Percentiles rank a stretch among this genome's conserved stretches.
Conservation (phyloP, 2,329 filamentous ascomycete genomes). For the Penicillium sp. region DNA sequence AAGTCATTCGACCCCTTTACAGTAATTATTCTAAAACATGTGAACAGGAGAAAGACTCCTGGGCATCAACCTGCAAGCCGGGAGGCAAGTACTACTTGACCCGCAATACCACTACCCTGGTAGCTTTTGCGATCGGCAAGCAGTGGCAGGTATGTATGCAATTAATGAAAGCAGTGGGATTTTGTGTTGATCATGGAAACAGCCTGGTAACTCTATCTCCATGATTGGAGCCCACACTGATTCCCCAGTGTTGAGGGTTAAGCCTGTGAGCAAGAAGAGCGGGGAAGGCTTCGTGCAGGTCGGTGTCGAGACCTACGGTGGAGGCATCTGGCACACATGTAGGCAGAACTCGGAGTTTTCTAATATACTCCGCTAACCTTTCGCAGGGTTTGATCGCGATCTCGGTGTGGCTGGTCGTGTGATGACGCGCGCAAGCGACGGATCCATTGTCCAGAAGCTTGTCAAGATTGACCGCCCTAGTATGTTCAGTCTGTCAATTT, state of each 20-base stretch:
- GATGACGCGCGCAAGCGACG: conserved; percentile 73
- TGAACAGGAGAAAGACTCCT: conserved; percentile 76
- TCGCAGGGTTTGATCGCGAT: conserved; percentile 83
- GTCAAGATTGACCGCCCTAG: conserved; percentile 86
- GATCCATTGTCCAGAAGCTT: conserved; percentile 77
- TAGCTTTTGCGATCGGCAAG: conserved; percentile 87
- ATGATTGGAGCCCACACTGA: conserved; percentile 98
- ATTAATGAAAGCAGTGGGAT: too few relatives aligned
- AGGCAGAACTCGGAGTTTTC: conserved; percentile 8
- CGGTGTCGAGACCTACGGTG: conserved; percentile 94
- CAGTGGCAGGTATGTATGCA: conserved; percentile 67
- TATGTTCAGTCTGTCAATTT: conserved; percentile 28
- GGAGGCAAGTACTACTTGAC: conserved; percentile 97
- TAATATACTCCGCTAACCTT: conserved; percentile 10
- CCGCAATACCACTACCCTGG: conserved; percentile 86
- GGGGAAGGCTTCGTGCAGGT: conserved; percentile 88
- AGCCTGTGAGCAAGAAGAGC: conserved; percentile 89
- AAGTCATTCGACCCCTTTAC: background rate
- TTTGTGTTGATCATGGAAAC: conserved; percentile 4
- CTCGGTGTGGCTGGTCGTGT: conserved; percentile 85
- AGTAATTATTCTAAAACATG: background rate
- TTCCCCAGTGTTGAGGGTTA: conserved; percentile 86
- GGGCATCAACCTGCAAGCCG: conserved; percentile 75
- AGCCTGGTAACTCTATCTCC: conserved; percentile 80
- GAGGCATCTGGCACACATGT: conserved; percentile 95